Evolutionary conservation across 2,329 filamentous ascomycete genomes (phyloP).

Genomic region (Magnaporthiopsis poae): DNA sequence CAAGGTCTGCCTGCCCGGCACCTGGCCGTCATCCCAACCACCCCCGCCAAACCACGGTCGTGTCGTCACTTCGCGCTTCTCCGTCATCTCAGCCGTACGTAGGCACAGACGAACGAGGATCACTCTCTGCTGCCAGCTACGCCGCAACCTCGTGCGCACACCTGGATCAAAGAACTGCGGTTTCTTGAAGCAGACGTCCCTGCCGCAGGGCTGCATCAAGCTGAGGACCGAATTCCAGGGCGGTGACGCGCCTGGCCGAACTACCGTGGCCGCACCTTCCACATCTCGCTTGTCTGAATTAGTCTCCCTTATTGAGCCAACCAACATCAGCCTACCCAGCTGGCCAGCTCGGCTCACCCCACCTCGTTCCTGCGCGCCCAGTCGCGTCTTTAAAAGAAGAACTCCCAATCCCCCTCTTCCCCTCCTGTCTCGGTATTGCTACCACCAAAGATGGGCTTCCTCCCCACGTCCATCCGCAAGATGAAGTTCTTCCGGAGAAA

Average conservation of each 20-base stretch:
- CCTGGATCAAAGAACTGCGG: too few relatives aligned
- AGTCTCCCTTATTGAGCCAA: neutral
- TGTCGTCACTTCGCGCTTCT: neutral
- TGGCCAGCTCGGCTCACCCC: too few relatives aligned
- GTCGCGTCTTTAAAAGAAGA: neutral
- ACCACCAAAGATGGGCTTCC: neutral
- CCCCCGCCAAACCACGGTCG: too few relatives aligned
- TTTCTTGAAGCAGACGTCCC: too few relatives aligned
- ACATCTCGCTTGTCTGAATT: neutral
- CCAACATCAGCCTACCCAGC: neutral
- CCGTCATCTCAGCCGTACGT: neutral
- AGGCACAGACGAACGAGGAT: neutral
- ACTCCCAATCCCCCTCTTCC: neutral
- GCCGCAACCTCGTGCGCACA: too few relatives aligned
- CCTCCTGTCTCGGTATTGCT: neutral
- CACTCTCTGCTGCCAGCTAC: too few relatives aligned
- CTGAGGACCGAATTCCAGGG: neutral
- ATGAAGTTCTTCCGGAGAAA: conserved; percentile 26
- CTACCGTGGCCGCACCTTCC: too few relatives aligned
- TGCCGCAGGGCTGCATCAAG: neutral
- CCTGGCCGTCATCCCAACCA: neutral
- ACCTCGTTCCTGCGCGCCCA: neutral
- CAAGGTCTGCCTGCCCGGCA: neutral
- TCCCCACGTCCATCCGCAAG: conserved; percentile 12
- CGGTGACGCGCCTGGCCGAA: neutral